These are phyloP conservation scores for Aspergillus uvarum DNA, from an alignment of 2,329 filamentous ascomycete species.

Conservation along the genomic window DNA sequence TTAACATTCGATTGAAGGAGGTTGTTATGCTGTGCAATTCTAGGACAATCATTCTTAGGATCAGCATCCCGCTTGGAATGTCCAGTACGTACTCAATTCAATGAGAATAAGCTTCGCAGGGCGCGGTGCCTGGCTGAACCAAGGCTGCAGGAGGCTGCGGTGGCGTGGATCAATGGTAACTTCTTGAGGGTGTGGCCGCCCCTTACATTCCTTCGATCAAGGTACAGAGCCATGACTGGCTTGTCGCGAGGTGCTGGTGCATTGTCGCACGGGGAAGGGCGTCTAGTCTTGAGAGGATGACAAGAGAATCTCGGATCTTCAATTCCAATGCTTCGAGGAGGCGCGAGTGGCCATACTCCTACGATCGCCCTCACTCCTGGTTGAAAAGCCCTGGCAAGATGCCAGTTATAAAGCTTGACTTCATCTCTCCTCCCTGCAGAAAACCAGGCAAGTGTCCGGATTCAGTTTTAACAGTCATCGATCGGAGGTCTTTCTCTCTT, in stretches of 20 bases:
- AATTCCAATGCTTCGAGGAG: not conserved
- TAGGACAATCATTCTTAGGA: not conserved
- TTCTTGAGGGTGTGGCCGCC: not conserved
- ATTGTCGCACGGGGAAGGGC: not conserved
- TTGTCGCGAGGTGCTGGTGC: not conserved
- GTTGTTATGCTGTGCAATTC: conserved; percentile 7
- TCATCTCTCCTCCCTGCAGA: not conserved
- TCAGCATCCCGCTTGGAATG: conserved; percentile 6
- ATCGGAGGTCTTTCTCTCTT: not conserved
- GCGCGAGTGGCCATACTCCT: conserved; percentile 1
- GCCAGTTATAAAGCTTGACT: not conserved
- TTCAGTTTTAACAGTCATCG: not conserved
- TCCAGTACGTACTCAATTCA: too few relatives aligned
- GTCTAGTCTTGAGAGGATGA: not conserved
- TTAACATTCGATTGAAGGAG: not conserved
- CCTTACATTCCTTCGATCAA: conserved; percentile 1
- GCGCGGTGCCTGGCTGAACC: not conserved
- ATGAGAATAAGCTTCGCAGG: not conserved
- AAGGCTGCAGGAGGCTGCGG: not conserved
- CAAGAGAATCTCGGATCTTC: not conserved
- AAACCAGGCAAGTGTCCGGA: not conserved
- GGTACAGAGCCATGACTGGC: not conserved
- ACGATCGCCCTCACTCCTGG: not conserved
- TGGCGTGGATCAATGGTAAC: not conserved
- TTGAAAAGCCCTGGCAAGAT: not conserved